Evolutionary conservation across 305 asterid species (phyloP).

Genomic region (Fraxinus albicans): DNA sequence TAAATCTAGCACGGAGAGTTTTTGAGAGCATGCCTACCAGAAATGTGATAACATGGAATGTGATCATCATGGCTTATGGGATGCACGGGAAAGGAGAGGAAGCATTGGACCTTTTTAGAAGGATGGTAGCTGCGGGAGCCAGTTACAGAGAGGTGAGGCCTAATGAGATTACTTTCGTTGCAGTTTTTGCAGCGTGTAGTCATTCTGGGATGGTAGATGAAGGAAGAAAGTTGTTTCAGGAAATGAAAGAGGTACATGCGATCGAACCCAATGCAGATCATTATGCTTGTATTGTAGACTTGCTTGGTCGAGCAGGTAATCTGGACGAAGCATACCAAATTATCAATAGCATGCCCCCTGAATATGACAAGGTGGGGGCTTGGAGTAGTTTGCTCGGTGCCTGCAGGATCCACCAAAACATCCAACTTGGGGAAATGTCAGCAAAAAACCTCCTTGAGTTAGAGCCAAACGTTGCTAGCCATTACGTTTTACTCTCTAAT

Average conservation of each 20-base stretch:
- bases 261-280: conserved; percentile 68
- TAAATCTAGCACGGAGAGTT: conserved; percentile 55
- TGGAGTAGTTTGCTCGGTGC: conserved; percentile 87
- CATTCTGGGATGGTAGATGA: conserved; percentile 78
- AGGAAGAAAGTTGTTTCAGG: conserved; percentile 53
- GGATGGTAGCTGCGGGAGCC: conserved; percentile 38
- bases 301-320: conserved; percentile 79
- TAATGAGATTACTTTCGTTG: conserved; percentile 65
- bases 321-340: conserved; percentile 61
- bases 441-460: conserved; percentile 56
- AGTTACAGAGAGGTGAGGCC: conserved; percentile 50
- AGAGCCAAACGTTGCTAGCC: conserved; percentile 76
- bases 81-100: conserved; percentile 77
- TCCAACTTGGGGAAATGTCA: conserved; percentile 66
- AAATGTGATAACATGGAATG: conserved; percentile 83
- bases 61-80: conserved; percentile 73
- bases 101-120: conserved; percentile 49
- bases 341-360: conserved; percentile 49
- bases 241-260: conserved; percentile 48
- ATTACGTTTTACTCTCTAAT: conserved; percentile 70
- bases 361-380: conserved; percentile 52
- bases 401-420: conserved; percentile 61
- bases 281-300: conserved; percentile 70
- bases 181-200: conserved; percentile 73
- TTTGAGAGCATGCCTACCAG: conserved; percentile 56